Conservation (phyloP, 495 filamentous ascomycete species). For the Talaromyces proteolyticus region DNA sequence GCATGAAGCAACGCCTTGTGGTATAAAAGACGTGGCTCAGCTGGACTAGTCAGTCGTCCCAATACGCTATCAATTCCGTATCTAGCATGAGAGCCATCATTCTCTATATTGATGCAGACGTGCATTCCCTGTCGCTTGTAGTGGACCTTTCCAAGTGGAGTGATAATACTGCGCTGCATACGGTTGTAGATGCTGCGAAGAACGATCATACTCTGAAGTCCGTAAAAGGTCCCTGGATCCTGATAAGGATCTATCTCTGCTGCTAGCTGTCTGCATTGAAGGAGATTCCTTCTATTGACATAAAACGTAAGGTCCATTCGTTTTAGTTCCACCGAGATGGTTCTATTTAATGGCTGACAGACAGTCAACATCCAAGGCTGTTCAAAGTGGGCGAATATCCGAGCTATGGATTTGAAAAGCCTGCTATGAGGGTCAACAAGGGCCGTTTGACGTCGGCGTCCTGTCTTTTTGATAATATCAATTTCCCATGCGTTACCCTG, state of each 20-base stretch:
- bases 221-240: slow-evolving; percentile 44
- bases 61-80: slow-evolving; percentile 43
- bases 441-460: neutral
- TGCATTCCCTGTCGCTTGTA: slow-evolving; percentile 22
- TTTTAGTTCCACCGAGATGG: slow-evolving; percentile 39
- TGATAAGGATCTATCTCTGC: slow-evolving; percentile 49
- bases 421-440: slow-evolving; percentile 30
- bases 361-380: slow-evolving; percentile 24
- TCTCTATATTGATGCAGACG: slow-evolving; percentile 28
- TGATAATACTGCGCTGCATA: slow-evolving; percentile 40
- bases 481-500: slow-evolving; percentile 27
- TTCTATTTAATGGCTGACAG: slow-evolving; percentile 16
- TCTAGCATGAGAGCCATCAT: slow-evolving; percentile 26
- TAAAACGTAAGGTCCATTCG: slow-evolving; percentile 43
- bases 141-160: slow-evolving; percentile 34
- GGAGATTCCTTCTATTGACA: slow-evolving; percentile 18
- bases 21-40: slow-evolving; percentile 43
- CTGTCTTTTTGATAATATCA: slow-evolving; percentile 17
- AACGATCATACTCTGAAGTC: slow-evolving; percentile 50
- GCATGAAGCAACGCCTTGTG: slow-evolving; percentile 52
- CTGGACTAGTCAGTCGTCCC: slow-evolving; percentile 39
- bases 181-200: slow-evolving; percentile 26
- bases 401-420: slow-evolving; percentile 18
- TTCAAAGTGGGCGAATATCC: slow-evolving; percentile 25
- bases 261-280: slow-evolving; percentile 22